A percentile compares a stretch with the other conserved stretches of the same genome.
Conservation (phyloP, 345 rosid genomes). For the Erysimum cheiranthoides region DNA sequence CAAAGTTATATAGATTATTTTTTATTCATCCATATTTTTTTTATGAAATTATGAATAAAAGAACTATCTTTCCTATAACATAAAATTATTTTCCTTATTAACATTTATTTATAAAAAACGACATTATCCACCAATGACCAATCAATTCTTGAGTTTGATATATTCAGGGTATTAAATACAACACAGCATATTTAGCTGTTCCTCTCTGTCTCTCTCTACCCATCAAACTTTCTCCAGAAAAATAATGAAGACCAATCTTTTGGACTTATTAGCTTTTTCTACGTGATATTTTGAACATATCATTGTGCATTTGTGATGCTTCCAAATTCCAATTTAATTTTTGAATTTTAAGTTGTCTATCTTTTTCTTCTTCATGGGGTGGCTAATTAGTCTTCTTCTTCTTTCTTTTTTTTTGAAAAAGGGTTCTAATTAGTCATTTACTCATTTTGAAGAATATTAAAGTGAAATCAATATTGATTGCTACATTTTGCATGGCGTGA, state of each 20-base stretch:
- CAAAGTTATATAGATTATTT: no score
- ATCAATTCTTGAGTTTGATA: conserved; percentile 11
- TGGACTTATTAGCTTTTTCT: conserved; percentile 40
- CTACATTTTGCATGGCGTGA: conserved; percentile 22
- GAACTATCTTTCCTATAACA: no score
- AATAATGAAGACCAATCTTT: conserved; percentile 43
- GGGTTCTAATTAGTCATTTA: no score
- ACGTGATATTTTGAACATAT: conserved; percentile 27
- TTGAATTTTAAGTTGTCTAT: neutral
- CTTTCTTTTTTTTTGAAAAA: no score
- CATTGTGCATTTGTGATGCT: conserved; percentile 18
- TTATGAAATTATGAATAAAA: no score
- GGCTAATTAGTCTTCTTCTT: neutral
- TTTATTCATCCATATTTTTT: neutral
- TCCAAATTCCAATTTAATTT: neutral
- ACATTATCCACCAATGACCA: neutral
- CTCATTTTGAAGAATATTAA: neutral
- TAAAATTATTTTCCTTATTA: no score
- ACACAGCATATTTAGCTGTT: conserved; percentile 24
- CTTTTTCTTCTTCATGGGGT: neutral
- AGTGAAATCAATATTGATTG: neutral
- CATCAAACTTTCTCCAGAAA: conserved; percentile 20
- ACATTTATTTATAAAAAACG: neutral
- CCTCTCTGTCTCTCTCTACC: conserved; percentile 27
- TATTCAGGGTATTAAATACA: conserved; percentile 11